Evolutionary conservation across 2,329 filamentous ascomycete species (phyloP), one percentile per base, ranked within the genome.

Genomic region (Cladosporium sp.): DNA sequence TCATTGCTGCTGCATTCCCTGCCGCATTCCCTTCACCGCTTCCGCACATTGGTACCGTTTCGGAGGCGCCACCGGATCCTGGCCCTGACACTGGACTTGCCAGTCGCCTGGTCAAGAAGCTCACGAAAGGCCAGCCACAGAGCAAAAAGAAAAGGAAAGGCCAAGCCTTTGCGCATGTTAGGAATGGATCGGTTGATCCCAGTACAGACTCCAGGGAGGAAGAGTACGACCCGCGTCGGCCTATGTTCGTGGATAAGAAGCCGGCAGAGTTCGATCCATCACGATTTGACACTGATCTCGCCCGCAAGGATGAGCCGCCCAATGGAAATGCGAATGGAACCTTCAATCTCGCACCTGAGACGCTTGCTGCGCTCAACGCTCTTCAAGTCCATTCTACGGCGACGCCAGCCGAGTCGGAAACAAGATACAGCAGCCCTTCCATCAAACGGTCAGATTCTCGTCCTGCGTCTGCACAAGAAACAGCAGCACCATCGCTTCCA

Each of bases 201-300:
- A 71, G 77, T 41, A 76, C 77, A 36, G 77, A 78, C 65, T 72
- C 76, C 11, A 75, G 71, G 2, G 80, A 83, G 64, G 80, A 84
- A 71, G 83, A 84, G 68, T 84, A 84, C 72, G 80, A 83, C 71
- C 80, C 80, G 36, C 78, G 78, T 65, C 76, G 76, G 32, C 81
- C 81, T 3, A 69, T 72, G 52, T 69, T 72, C 32, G 64, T n/a
- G 61, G 70, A 60, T 41, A 67, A 34, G 60, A 69, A 65, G 60
- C 47, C 58, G 10, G 28, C 38, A 8, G 44, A 55, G 10, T 66
- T 59, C 14, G 74, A 76, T 66, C 72, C 72, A 4, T 67, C 72
- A 7, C 68, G 70, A 21, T 76, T 73, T 55, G 74, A 76, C 65
- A 75, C 73, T 10, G 73, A 76, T 71, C 66, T 73, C 26, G 67